Conservation (phyloP, 2,329 filamentous ascomycete species). For the Chalaropsis thielavioides region DNA sequence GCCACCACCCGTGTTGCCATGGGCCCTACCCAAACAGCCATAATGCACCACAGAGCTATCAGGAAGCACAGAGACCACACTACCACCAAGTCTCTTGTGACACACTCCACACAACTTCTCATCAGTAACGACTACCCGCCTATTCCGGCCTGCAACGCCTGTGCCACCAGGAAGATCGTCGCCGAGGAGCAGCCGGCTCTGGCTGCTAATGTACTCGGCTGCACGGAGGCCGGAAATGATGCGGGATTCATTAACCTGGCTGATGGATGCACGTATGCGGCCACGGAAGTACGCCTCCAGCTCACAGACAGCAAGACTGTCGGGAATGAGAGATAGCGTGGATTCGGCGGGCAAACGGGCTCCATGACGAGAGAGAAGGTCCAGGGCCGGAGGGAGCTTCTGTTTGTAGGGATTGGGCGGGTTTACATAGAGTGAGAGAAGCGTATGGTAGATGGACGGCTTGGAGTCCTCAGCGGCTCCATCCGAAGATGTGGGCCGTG, state of each 20-base stretch:
- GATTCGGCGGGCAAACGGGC: constrained; percentile 77
- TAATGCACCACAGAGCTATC: constrained; percentile 73
- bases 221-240: constrained; percentile 64
- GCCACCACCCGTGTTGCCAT: constrained; percentile 21
- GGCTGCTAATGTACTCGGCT: constrained; percentile 63
- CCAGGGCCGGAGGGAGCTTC: constrained; percentile 65
- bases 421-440: constrained; percentile 77
- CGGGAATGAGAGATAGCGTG: constrained; percentile 73
- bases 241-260: constrained; percentile 62
- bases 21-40: constrained; percentile 46
- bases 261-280: constrained; percentile 75
- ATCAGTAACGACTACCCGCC: constrained; percentile 67
- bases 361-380: constrained; percentile 81
- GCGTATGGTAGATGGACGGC: constrained; percentile 78
- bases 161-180: constrained; percentile 38
- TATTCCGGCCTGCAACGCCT: constrained; percentile 31
- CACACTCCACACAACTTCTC: constrained; percentile 85
- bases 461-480: constrained; percentile 35
- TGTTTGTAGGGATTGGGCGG: constrained; percentile 59
- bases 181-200: constrained; percentile 60
- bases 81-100: constrained; percentile 81
- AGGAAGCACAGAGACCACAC: constrained; percentile 78
- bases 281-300: constrained; percentile 86
- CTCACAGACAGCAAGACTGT: constrained; percentile 59
- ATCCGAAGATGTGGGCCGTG: constrained; percentile 25